phyloP scores from a whole-genome alignment of 768 basidiomycete genomes.

The Panus rudis region DNA sequence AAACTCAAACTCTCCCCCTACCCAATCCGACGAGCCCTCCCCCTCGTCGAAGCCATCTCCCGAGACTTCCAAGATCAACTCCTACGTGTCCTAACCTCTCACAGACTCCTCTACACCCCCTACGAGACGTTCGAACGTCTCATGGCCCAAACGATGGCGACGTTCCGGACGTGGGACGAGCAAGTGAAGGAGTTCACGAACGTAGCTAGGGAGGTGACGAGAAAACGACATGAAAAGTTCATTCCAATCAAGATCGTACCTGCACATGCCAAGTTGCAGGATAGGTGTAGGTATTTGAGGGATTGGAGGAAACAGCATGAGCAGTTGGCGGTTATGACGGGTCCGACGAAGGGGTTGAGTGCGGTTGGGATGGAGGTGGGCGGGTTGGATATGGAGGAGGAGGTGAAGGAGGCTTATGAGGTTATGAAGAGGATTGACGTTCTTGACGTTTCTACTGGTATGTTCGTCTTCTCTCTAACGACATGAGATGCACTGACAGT shows the following conservation, averaged over 20 bases:
- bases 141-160: slow-evolving; percentile 61
- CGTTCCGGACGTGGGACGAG: slow-evolving; percentile 59
- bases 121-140: slow-evolving; percentile 92
- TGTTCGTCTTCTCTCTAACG: slow-evolving; percentile 19
- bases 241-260: slow-evolving; percentile 93
- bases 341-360: slow-evolving; percentile 81
- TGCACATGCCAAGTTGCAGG: slow-evolving; percentile 88
- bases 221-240: slow-evolving; percentile 86
- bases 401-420: slow-evolving; percentile 94
- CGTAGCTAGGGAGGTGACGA: slow-evolving; percentile 79
- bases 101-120: slow-evolving; percentile 87
- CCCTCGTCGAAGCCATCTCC: slow-evolving; percentile 96
- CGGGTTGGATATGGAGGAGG: slow-evolving; percentile 97
- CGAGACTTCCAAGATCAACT: slow-evolving; percentile 96
- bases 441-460: slow-evolving; percentile 86
- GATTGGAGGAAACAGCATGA: slow-evolving; percentile 97
- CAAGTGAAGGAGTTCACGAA: slow-evolving; percentile 62
- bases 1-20: slow-evolving; percentile 95
- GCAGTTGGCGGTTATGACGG: slow-evolving; percentile 95
- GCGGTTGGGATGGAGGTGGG: slow-evolving; percentile 69
- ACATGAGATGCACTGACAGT: slow-evolving; percentile 1
- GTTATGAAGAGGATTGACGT: slow-evolving; percentile 96
- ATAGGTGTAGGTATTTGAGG: slow-evolving; percentile 76
- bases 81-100: slow-evolving; percentile 82
- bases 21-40: slow-evolving; percentile 91